Evolutionary conservation across 495 filamentous ascomycete genomes (phyloP).

Genomic region (Monascus purpureus): DNA sequence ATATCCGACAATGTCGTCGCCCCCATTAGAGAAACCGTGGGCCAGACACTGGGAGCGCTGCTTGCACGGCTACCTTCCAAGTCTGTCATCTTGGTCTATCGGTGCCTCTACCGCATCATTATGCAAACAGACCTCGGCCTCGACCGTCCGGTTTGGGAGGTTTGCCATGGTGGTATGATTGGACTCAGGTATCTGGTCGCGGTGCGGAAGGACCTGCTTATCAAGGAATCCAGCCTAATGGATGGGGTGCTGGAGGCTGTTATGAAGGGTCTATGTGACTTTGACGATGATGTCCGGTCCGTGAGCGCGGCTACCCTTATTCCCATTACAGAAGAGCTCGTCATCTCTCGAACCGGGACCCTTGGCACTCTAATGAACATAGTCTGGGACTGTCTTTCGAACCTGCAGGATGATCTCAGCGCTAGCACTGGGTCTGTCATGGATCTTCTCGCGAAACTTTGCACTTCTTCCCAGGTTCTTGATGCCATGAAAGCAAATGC

Average conservation of each 20-base stretch:
- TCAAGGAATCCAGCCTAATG: slow-evolving; percentile 69
- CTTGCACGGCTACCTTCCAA: slow-evolving; percentile 61
- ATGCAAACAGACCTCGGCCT: slow-evolving; percentile 74
- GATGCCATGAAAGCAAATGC: slow-evolving; percentile 90
- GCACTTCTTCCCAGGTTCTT: slow-evolving; percentile 83
- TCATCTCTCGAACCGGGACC: slow-evolving; percentile 61
- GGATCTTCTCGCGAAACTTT: slow-evolving; percentile 91
- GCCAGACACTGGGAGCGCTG: slow-evolving; percentile 85
- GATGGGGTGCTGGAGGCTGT: slow-evolving; percentile 86
- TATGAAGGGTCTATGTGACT: slow-evolving; percentile 85
- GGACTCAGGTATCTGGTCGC: slow-evolving; percentile 89
- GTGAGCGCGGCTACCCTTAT: slow-evolving; percentile 94
- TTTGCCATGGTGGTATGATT: slow-evolving; percentile 97
- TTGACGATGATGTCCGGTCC: slow-evolving; percentile 89
- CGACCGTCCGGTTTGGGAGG: slow-evolving; percentile 67
- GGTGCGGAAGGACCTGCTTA: slow-evolving; percentile 78
- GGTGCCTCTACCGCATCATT: slow-evolving; percentile 70
- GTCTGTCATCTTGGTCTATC: slow-evolving; percentile 70
- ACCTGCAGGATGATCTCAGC: slow-evolving; percentile 88
- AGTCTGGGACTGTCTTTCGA: slow-evolving; percentile 93
- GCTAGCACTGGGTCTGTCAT: slow-evolving; percentile 96
- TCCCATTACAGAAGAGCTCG: slow-evolving; percentile 88
- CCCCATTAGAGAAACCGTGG: slow-evolving; percentile 88
- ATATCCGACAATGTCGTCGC: slow-evolving; percentile 94
- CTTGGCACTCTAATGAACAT: slow-evolving; percentile 76